Evolutionary conservation across 2,329 filamentous ascomycete species (phyloP).

Genomic region (Ophiostoma sp.): DNA sequence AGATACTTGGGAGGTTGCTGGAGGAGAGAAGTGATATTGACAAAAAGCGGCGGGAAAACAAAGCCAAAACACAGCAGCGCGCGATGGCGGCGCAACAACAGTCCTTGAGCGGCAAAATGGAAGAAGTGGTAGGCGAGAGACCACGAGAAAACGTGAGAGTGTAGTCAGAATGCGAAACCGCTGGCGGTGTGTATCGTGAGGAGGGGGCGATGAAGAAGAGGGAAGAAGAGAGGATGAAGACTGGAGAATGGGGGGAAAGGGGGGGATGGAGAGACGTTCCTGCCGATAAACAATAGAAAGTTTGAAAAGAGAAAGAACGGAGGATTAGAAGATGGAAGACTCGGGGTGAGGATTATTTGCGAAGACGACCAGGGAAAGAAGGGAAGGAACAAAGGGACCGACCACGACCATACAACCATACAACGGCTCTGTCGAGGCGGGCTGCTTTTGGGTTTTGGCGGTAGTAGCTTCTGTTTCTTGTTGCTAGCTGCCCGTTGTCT

Average conservation of each 20-base stretch:
- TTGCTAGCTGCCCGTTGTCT: conserved; percentile 14
- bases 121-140: conserved; percentile 7
- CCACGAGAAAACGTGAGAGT: not conserved
- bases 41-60: not conserved
- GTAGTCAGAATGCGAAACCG: not conserved
- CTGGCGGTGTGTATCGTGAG: not conserved
- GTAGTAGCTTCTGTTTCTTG: conserved; percentile 17
- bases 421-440: conserved; percentile 8
- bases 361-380: conserved; percentile 11
- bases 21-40: not conserved
- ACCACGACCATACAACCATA: not conserved
- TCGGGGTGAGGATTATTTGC: conserved; percentile 1
- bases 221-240: not conserved
- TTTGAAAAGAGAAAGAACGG: not conserved
- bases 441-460: not conserved
- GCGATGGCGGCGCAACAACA: not conserved
- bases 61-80: not conserved
- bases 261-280: not conserved
- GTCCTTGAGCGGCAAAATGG: conserved; percentile 15
- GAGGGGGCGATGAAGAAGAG: not conserved
- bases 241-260: not conserved
- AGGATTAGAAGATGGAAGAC: conserved; percentile 5
- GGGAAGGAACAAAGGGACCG: conserved; percentile 18
- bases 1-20: not conserved
- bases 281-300: not conserved